A percentile compares a stretch with the other conserved stretches of the same genome.
These are phyloP conservation scores for Apiospora marii DNA, from an alignment of 2,329 filamentous ascomycete species.

Conservation along the genomic window DNA sequence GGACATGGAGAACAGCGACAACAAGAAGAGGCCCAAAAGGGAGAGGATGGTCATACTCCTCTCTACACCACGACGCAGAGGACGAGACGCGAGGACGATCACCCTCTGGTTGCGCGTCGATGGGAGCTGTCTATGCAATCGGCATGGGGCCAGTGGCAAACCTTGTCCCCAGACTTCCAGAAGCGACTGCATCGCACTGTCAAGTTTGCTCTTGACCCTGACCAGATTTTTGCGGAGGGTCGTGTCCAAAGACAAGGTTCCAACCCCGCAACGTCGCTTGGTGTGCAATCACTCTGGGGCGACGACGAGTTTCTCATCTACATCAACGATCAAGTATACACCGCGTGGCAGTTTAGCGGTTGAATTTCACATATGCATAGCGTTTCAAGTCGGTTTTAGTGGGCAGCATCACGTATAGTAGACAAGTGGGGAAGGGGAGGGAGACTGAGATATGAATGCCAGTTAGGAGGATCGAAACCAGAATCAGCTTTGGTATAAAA, in stretches of 20 bases:
- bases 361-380: not conserved
- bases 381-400: not conserved
- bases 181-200: conserved; percentile 8
- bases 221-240: conserved; percentile 25
- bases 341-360: conserved; percentile 36
- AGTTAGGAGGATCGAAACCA: not conserved
- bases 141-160: conserved; percentile 9
- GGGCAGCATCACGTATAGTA: not conserved
- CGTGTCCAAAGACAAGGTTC: conserved; percentile 25
- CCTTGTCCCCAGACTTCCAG: not conserved
- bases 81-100: conserved; percentile 12
- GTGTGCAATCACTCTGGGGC: conserved; percentile 15
- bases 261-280: conserved; percentile 31
- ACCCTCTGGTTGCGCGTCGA: not conserved
- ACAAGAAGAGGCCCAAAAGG: not conserved
- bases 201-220: conserved; percentile 33
- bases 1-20: not conserved
- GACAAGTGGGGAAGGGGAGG: not conserved
- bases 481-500: conserved; percentile 12
- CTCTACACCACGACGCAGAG: conserved; percentile 30
- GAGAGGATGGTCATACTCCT: conserved; percentile 4
- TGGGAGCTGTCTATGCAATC: not conserved
- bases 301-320: conserved; percentile 41
- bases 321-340: conserved; percentile 38
- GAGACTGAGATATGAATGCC: not conserved